Percentiles rank a stretch among this genome's conserved stretches.
These are phyloP conservation scores for Mrakia gelida DNA, from an alignment of 768 basidiomycete species.

Conservation along the genomic window DNA sequence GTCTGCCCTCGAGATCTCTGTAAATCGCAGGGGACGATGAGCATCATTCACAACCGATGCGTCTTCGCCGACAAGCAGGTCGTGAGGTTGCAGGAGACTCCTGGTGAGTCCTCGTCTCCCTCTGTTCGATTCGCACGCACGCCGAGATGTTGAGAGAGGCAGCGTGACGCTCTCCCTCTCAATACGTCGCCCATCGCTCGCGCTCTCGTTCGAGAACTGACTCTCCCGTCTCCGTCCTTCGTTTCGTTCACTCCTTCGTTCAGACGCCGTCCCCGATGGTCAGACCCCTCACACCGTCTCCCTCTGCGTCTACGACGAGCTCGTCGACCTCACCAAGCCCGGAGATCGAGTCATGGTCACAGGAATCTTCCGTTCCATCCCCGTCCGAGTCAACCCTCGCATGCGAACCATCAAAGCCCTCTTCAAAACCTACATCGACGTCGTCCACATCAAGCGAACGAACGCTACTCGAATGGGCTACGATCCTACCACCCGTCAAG, in stretches of 20 bases:
- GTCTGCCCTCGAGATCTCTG: constrained; percentile 93
- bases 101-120: constrained; percentile 44
- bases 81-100: constrained; percentile 92
- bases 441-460: constrained; percentile 82
- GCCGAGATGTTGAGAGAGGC: no score
- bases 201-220: neutral
- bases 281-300: constrained; percentile 98
- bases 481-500: constrained; percentile 66
- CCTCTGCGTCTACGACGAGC: constrained; percentile 94
- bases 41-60: constrained; percentile 92
- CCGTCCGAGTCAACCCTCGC: constrained; percentile 89
- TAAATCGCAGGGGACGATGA: constrained; percentile 80
- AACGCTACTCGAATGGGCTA: constrained; percentile 60
- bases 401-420: constrained; percentile 87
- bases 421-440: constrained; percentile 96
- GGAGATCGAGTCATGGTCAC: constrained; percentile 87
- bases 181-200: neutral
- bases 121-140: no score
- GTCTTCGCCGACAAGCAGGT: constrained; percentile 95
- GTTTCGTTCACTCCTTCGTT: neutral
- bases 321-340: constrained; percentile 93
- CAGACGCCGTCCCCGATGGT: constrained; percentile 91
- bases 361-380: constrained; percentile 91
- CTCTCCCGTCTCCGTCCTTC: neutral
- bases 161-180: neutral